phyloP scores from a whole-genome alignment of 495 filamentous ascomycete species.

The Pseudotulostoma volvatum region DNA sequence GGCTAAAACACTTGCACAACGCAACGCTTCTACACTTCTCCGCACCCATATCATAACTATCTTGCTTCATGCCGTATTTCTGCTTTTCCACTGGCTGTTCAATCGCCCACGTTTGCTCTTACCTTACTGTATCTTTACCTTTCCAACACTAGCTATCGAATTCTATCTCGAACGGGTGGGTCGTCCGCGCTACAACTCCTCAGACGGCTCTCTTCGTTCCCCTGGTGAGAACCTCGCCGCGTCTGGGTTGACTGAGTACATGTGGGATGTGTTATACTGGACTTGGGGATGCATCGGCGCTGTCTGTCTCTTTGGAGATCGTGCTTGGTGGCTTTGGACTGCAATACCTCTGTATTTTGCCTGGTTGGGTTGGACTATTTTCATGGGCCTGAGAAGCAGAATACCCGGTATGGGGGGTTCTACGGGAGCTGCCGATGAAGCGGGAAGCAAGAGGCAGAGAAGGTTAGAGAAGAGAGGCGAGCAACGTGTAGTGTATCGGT shows the following conservation, averaged over 20 bases:
- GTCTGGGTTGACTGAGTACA: slow-evolving; percentile 83
- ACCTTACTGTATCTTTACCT: slow-evolving; percentile 53
- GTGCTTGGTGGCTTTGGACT: slow-evolving; percentile 59
- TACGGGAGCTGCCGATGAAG: slow-evolving; percentile 8
- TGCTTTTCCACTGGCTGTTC: slow-evolving; percentile 49
- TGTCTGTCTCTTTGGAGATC: slow-evolving; percentile 54
- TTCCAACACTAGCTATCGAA: slow-evolving; percentile 62
- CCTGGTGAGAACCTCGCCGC: slow-evolving; percentile 81
- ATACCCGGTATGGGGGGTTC: slow-evolving; percentile 40
- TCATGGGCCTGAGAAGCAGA: slow-evolving; percentile 47
- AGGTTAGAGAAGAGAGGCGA: slow-evolving; percentile 46
- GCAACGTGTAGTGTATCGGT: slow-evolving; percentile 30
- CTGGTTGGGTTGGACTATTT: slow-evolving; percentile 48
- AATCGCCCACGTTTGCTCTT: slow-evolving; percentile 49
- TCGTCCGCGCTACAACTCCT: slow-evolving; percentile 50
- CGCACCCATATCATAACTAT: slow-evolving; percentile 64
- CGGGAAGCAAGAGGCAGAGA: slow-evolving; percentile 42
- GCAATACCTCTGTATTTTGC: slow-evolving; percentile 54
- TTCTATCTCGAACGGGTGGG: slow-evolving; percentile 68
- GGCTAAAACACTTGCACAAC: slow-evolving; percentile 71
- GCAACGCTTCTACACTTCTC: slow-evolving; percentile 57
- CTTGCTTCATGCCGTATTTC: slow-evolving; percentile 52
- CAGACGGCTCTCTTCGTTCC: slow-evolving; percentile 49
- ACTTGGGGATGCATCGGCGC: slow-evolving; percentile 55
- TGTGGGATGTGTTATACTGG: slow-evolving; percentile 94